Base-by-base conservation (phyloP, 2,329 filamentous ascomycete genomes). In the Trichoderma asperellum region DNA sequence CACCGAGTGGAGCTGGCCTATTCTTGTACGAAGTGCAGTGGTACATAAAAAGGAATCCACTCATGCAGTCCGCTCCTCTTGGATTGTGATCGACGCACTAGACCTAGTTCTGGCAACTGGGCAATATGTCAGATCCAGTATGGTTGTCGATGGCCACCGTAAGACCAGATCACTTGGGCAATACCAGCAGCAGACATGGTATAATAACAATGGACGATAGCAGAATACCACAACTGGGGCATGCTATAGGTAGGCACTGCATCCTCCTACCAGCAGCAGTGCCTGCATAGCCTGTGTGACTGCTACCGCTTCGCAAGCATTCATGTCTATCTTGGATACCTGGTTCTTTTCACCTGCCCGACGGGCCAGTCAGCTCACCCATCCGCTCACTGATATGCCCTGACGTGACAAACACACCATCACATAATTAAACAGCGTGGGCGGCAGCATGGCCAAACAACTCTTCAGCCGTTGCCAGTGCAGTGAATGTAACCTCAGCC, bases 31-130 rank as follows among this genome's bases (percentile, higher is more conserved):
- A 61, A 61, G 60, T 32, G 35, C 43, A 47, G 12, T 32, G 55
- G 29, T 34, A 49, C 37, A 66, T 35, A 69, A 57, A 68, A 43
- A 60, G 8, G 10, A 69, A 69, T 65, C 68, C 60, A 69, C 61
- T 65, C 61, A 64, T 64, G 53, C 68, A 64, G 43, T 27, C 34
- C 18, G 68, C 66, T 68, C 47, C 57, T 61, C 65, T 68, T 62
- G 66, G 66, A 68, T 68, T 68, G 57, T 35, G 68, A 69, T 69
- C 68, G 61, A 64, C 68, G 68, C 60, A 24, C 49, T 63, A 58
- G 55, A 61, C 49, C 66, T 60, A 24, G 58, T 68, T 62, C 35
- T 68, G 66, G 47, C 57, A 53, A 68, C 35, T 56, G 49, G 49
- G 34, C 32, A 37, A 47, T 24, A 56, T 68, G 66, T 68, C 56